Conservation (phyloP, 2,329 filamentous ascomycete genomes). For the Diplodia sapinea region DNA sequence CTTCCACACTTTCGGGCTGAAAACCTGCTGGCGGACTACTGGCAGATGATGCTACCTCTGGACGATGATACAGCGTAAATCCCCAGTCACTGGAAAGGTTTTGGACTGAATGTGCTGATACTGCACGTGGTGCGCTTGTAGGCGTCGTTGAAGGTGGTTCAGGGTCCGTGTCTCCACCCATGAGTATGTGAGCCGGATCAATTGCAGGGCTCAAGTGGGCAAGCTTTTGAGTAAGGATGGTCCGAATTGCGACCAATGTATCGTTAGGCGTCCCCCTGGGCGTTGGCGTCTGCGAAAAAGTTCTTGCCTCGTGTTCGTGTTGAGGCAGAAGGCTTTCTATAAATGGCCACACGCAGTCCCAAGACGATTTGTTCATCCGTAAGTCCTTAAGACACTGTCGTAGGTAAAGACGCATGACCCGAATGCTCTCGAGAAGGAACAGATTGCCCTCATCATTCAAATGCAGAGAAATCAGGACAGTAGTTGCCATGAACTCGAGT, state of each 20-base stretch:
- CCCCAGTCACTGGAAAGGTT: not conserved
- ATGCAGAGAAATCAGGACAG: slow-evolving; percentile 44
- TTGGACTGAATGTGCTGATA: not conserved
- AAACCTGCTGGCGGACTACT: not conserved
- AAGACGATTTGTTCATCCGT: slow-evolving; percentile 37
- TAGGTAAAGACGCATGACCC: slow-evolving; percentile 37
- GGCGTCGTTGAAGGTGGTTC: not conserved
- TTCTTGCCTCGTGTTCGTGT: not conserved
- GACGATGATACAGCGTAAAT: not conserved
- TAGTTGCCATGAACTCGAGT: slow-evolving; percentile 45
- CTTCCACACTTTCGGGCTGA: not conserved
- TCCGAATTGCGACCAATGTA: not conserved
- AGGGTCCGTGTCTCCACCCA: not conserved
- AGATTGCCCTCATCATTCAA: slow-evolving; percentile 39
- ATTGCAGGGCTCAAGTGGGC: not conserved
- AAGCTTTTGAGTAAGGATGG: not conserved
- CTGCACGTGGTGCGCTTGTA: too few relatives aligned
- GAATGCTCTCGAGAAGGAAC: slow-evolving; percentile 43
- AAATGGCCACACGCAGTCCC: slow-evolving; percentile 44
- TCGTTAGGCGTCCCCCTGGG: not conserved
- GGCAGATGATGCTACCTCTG: not conserved
- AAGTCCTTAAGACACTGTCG: slow-evolving; percentile 42
- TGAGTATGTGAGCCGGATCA: not conserved
- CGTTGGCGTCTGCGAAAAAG: not conserved
- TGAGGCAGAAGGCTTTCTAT: slow-evolving; percentile 33